Conservation (phyloP, 495 filamentous ascomycete genomes). For the Aspergillus cavernicola region DNA sequence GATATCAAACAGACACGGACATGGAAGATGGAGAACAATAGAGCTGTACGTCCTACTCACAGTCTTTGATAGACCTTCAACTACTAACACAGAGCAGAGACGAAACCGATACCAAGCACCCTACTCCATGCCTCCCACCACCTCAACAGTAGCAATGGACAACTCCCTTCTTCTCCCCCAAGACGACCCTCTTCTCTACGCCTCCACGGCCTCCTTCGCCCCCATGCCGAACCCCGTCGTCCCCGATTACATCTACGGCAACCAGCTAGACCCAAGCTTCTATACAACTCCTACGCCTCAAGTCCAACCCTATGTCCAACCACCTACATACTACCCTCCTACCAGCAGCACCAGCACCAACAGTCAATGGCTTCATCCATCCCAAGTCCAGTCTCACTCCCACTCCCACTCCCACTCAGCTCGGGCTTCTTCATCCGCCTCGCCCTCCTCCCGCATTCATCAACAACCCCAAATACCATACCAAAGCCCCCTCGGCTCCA, state of each 20-base stretch:
- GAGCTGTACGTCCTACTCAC: not conserved
- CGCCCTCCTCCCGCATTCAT: not conserved
- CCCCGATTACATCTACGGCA: not conserved
- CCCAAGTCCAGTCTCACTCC: not conserved
- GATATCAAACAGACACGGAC: not conserved
- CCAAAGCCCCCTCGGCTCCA: not conserved
- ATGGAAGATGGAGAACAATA: slow-evolving; percentile 5
- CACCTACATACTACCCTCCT: not conserved
- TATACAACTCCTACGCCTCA: not conserved
- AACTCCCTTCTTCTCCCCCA: not conserved
- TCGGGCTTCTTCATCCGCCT: not conserved
- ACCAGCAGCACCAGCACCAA: not conserved
- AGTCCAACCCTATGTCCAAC: not conserved
- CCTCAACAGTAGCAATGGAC: not conserved
- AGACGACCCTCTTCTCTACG: slow-evolving; percentile 3
- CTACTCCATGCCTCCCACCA: not conserved
- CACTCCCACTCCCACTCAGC: not conserved
- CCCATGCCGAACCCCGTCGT: not conserved
- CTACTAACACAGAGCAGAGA: slow-evolving; percentile 2
- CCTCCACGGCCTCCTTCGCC: not conserved
- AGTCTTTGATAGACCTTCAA: not conserved
- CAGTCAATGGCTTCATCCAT: slow-evolving; percentile 1
- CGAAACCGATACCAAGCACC: not conserved
- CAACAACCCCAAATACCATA: not conserved
- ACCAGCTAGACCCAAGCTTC: not conserved